phyloP scores from a whole-genome alignment of 108 stramenopile genomes.

The Cylindrotheca fusiformis region DNA sequence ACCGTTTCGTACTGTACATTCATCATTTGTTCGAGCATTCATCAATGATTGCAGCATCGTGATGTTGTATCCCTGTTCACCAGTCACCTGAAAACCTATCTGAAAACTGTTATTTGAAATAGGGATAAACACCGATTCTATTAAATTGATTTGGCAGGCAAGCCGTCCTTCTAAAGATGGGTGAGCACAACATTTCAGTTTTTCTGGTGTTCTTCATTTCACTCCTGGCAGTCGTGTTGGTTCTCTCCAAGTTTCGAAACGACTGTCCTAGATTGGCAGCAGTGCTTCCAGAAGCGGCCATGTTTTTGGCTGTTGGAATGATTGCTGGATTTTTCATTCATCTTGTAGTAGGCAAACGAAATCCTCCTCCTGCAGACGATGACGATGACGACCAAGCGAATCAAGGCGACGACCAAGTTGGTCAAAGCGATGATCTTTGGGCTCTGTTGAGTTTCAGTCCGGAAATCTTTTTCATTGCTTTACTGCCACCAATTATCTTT shows the following conservation, averaged over 20 bases:
- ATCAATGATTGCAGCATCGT: too few relatives aligned
- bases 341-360: constrained; percentile 12
- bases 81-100: too few relatives aligned
- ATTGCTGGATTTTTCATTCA: constrained; percentile 46
- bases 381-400: constrained; percentile 4
- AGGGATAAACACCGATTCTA: too few relatives aligned
- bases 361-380: constrained; percentile 3
- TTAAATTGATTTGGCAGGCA: not conserved
- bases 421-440: constrained; percentile 19
- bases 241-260: constrained; percentile 39
- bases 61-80: too few relatives aligned
- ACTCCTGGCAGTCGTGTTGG: constrained; percentile 37
- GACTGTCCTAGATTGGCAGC: constrained; percentile 42
- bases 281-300: constrained; percentile 72
- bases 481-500: constrained; percentile 91
- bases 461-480: constrained; percentile 69
- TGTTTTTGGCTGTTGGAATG: constrained; percentile 62
- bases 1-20: too few relatives aligned
- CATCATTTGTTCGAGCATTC: too few relatives aligned
- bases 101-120: not conserved
- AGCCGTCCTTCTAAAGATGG: constrained; percentile 7
- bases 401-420: constrained; percentile 19
- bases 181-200: constrained; percentile 41
- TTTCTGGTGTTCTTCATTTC: constrained; percentile 51
- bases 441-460: constrained; percentile 58